Evolutionary conservation across 225 moss, liverwort and hornwort genomes (phyloP).

Genomic region (Antitrichia curtipendula): DNA sequence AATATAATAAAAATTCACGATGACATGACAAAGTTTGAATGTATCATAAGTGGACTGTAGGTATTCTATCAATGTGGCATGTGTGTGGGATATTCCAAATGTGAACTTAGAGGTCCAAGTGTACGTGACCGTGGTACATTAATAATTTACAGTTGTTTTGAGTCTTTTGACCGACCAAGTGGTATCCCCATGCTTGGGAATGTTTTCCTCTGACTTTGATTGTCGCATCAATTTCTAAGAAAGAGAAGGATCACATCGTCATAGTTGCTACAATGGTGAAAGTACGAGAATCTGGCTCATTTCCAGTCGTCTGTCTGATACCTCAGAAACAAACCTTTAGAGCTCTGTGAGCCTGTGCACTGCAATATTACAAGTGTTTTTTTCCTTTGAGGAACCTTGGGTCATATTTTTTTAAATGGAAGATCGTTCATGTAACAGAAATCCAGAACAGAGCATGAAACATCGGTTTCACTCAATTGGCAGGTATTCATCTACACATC

Average conservation of each 20-base stretch:
- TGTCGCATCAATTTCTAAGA: neutral
- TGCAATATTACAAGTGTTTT: too few species aligned
- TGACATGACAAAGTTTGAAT: neutral
- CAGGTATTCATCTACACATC: neutral
- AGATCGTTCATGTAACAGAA: neutral
- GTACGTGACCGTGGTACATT: neutral
- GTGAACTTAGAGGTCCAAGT: too few species aligned
- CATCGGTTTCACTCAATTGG: neutral
- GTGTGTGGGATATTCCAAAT: neutral
- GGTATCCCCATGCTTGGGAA: neutral
- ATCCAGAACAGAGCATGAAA: neutral
- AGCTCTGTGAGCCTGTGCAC: neutral
- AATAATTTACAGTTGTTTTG: neutral
- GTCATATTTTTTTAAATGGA: neutral
- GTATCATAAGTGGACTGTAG: neutral
- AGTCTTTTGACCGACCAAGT: neutral
- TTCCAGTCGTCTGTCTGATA: neutral
- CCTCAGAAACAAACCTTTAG: neutral
- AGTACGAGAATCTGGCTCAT: neutral
- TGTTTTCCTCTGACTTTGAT: neutral
- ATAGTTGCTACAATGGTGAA: neutral
- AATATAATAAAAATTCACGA: neutral
- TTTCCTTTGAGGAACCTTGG: neutral
- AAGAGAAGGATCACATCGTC: neutral
- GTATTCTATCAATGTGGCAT: neutral